These are phyloP conservation scores for Penicillium sp. DNA, from an alignment of 2,329 filamentous ascomycete species.

Conservation along the genomic window DNA sequence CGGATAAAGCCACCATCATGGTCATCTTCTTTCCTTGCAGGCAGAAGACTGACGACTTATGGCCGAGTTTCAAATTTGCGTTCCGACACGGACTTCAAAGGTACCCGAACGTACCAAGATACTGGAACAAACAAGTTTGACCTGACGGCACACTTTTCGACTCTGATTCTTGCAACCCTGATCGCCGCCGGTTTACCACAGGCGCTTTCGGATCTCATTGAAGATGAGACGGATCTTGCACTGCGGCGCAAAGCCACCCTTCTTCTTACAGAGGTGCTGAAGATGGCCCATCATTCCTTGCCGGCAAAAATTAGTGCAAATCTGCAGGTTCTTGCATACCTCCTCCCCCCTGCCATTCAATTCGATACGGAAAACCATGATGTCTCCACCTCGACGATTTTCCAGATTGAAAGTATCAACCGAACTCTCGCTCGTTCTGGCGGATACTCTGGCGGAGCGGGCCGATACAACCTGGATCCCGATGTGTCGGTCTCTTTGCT, in stretches of 20 bases:
- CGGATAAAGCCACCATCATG: constrained; percentile 92
- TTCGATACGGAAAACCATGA: constrained; percentile 73
- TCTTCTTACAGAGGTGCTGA: constrained; percentile 86
- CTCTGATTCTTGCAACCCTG: constrained; percentile 80
- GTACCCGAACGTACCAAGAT: constrained; percentile 60
- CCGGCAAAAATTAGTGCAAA: constrained; percentile 80
- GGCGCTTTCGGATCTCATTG: constrained; percentile 52
- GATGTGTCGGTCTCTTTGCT: constrained; percentile 48
- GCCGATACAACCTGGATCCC: constrained; percentile 45
- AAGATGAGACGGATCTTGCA: constrained; percentile 50
- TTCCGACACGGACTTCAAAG: constrained; percentile 56
- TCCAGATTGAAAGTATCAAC: constrained; percentile 97
- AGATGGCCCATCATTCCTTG: constrained; percentile 81
- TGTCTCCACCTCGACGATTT: constrained; percentile 84
- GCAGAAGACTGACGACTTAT: constrained; percentile 89
- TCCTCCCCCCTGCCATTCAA: constrained; percentile 74
- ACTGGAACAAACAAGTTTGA: constrained; percentile 67
- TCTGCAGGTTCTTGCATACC: constrained; percentile 82
- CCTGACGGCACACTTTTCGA: constrained; percentile 91
- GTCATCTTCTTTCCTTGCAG: constrained; percentile 94
- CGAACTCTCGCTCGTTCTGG: constrained; percentile 83
- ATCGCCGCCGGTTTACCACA: constrained; percentile 75
- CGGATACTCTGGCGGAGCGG: constrained; percentile 42
- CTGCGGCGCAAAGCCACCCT: constrained; percentile 87
- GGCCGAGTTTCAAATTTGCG: constrained; percentile 88